phyloP scores from a whole-genome alignment of 805 yeast species.

The Candida schatavii region DNA sequence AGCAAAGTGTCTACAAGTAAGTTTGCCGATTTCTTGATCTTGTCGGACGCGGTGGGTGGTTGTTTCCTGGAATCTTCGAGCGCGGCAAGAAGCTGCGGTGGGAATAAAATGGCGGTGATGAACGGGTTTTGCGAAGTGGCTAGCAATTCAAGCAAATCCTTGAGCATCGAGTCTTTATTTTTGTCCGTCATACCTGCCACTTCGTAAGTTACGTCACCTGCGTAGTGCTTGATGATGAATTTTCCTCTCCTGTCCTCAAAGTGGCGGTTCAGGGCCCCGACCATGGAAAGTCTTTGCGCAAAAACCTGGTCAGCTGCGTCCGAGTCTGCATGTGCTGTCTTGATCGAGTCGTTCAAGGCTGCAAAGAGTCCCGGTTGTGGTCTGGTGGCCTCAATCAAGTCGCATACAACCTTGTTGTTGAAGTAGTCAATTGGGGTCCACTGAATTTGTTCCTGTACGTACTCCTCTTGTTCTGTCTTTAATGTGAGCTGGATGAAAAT shows the following conservation, averaged over 20 bases:
- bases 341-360: constrained; percentile 93
- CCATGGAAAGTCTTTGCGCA: constrained; percentile 85
- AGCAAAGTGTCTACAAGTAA: constrained; percentile 85
- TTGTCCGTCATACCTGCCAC: constrained; percentile 90
- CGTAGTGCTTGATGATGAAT: constrained; percentile 91
- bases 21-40: constrained; percentile 89
- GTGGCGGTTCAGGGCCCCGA: constrained; percentile 72
- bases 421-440: constrained; percentile 98
- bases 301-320: constrained; percentile 95
- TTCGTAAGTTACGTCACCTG: constrained; percentile 97
- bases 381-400: constrained; percentile 85
- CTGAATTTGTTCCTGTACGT: constrained; percentile 88
- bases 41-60: constrained; percentile 96
- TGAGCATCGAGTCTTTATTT: constrained; percentile 90
- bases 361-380: constrained; percentile 95
- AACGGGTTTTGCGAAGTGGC: constrained; percentile 69
- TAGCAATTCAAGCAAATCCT: constrained; percentile 79
- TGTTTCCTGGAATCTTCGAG: constrained; percentile 62
- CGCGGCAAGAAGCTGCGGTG: constrained; percentile 33
- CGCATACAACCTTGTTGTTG: constrained; percentile 95
- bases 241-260: constrained; percentile 86
- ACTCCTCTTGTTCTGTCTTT: constrained; percentile 97
- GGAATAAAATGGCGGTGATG: constrained; percentile 52
- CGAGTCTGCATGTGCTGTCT: constrained; percentile 98
- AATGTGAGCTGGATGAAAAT: constrained; percentile 93